Evolutionary conservation across 169 alveolate species (phyloP).

Genomic region (Nephromyces sp.): DNA sequence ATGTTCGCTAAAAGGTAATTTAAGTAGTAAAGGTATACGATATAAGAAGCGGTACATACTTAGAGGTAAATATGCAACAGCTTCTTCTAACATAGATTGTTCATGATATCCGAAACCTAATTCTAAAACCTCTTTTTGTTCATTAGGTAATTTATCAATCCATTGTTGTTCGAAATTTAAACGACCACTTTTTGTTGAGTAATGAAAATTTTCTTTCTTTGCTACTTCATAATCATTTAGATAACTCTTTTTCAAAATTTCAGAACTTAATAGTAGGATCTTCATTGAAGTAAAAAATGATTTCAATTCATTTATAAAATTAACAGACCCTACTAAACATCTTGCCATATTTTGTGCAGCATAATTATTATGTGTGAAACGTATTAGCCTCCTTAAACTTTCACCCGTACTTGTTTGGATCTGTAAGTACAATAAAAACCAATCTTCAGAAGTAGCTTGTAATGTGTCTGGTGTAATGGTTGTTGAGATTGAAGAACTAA

Average conservation of each 20-base stretch:
- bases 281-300: neutral
- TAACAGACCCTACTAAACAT: neutral
- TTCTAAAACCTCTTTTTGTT: neutral
- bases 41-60: slow-evolving; percentile 13
- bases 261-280: neutral
- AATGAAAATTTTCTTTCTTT: neutral
- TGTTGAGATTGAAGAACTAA: too few relatives aligned
- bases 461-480: too few relatives aligned
- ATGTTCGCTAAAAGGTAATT: neutral
- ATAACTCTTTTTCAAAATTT: neutral
- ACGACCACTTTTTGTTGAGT: neutral
- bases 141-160: neutral
- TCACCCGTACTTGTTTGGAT: neutral
- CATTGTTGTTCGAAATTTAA: neutral
- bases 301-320: neutral
- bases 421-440: neutral
- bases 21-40: neutral
- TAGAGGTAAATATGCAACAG: slow-evolving; percentile 29
- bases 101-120: slow-evolving; percentile 19
- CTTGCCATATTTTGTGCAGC: neutral
- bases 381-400: neutral
- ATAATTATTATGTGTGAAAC: neutral
- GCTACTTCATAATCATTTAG: neutral
- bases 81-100: slow-evolving; percentile 26
- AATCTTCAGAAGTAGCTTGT: neutral